A percentile compares a stretch with the other conserved stretches of the same genome.
Evolutionary conservation across 2,329 filamentous ascomycete genomes (phyloP).

Genomic region (Monilinia vaccinii-corymbosi): DNA sequence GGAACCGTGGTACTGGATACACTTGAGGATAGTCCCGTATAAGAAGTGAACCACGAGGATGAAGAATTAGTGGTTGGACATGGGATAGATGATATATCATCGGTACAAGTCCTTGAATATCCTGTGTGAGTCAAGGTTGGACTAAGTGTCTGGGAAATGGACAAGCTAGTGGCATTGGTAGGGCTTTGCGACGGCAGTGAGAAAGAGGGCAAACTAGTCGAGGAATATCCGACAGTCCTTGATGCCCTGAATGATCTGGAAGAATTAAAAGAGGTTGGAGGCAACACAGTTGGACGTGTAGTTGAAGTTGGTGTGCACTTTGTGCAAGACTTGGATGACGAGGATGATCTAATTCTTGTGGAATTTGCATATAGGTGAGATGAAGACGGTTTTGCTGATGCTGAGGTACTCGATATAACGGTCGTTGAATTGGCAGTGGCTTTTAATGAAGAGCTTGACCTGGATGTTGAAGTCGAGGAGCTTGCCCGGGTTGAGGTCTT

Average conservation of each 20-base stretch:
- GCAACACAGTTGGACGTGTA: background rate
- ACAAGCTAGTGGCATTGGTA: background rate
- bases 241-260: background rate
- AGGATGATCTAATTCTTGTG: background rate
- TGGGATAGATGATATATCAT: slow-evolving; percentile 2
- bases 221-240: background rate
- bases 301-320: background rate
- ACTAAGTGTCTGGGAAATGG: background rate
- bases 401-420: background rate
- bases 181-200: background rate
- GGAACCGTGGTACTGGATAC: slow-evolving; percentile 3
- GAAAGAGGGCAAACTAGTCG: background rate
- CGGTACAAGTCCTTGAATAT: background rate
- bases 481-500: slow-evolving; percentile 1
- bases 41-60: slow-evolving; percentile 2
- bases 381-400: background rate
- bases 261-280: background rate
- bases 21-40: slow-evolving; percentile 1
- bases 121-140: background rate
- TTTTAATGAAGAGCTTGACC: background rate
- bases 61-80: background rate
- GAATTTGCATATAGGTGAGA: background rate
- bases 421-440: background rate
- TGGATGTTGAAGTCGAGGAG: background rate
- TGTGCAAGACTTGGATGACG: background rate